phyloP scores from a whole-genome alignment of 352 stramenopile genomes.

The Thraustochytrium striatum region DNA sequence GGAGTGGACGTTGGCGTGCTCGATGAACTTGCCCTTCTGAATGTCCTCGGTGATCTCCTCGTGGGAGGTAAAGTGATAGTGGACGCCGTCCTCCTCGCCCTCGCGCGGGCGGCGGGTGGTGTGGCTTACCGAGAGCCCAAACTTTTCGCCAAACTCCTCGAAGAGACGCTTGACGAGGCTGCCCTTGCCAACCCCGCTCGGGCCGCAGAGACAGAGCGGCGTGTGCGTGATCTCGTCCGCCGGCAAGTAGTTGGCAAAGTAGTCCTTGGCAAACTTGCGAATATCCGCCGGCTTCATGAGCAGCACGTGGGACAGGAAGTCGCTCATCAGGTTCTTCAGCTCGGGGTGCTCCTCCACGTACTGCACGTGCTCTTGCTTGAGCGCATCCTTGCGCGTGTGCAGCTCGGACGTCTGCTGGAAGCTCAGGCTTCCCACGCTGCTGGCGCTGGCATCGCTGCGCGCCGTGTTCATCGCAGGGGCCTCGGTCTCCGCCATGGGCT shows the following conservation, averaged over 20 bases:
- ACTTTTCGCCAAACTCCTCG: conserved; percentile 68
- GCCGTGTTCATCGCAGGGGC: background rate
- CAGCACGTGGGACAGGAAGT: conserved; percentile 76
- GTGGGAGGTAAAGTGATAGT: conserved; percentile 94
- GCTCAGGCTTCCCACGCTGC: background rate
- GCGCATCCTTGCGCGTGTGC: conserved; percentile 36
- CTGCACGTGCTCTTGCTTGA: conserved; percentile 64
- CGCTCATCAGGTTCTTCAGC: conserved; percentile 78
- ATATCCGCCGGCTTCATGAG: conserved; percentile 77
- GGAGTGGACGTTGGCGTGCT: conserved; percentile 93
- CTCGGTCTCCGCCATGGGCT: background rate
- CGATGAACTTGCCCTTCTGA: conserved; percentile 87
- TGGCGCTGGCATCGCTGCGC: conserved; percentile 7
- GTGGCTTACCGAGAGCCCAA: conserved; percentile 95
- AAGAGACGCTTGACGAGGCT: conserved; percentile 47
- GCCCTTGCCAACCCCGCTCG: conserved; percentile 42
- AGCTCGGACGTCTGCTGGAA: conserved; percentile 43
- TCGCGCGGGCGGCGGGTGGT: conserved; percentile 88
- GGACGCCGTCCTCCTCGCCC: conserved; percentile 88
- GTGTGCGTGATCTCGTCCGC: conserved; percentile 57
- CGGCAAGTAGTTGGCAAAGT: conserved; percentile 72
- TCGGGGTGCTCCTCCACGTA: conserved; percentile 76
- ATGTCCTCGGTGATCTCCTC: conserved; percentile 88
- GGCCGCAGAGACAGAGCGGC: conserved; percentile 28
- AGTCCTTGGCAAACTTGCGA: conserved; percentile 66